Conservation (phyloP, 768 basidiomycete species). For the Serpula lacrymans region DNA sequence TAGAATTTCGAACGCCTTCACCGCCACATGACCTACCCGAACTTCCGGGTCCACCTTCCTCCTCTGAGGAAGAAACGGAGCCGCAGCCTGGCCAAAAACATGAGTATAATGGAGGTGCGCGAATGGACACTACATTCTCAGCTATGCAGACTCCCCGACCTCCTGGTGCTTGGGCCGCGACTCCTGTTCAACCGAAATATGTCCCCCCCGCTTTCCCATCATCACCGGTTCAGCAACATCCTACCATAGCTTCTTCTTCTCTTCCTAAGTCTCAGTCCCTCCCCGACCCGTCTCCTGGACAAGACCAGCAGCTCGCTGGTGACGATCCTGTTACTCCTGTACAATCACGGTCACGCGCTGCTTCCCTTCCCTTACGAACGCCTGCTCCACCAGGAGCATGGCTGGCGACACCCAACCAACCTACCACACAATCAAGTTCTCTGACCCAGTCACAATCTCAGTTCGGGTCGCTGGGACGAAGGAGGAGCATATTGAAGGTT, state of each 20-base stretch:
- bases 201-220: conserved; percentile 7
- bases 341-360: conserved; percentile 46
- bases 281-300: conserved; percentile 9
- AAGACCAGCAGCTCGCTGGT: conserved; percentile 23
- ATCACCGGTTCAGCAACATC: conserved; percentile 23
- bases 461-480: conserved; percentile 31
- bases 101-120: conserved; percentile 12
- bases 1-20: conserved; percentile 59
- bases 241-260: conserved; percentile 19
- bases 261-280: conserved; percentile 14
- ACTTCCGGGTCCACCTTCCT: conserved; percentile 63
- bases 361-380: conserved; percentile 47
- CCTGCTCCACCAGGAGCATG: conserved; percentile 72
- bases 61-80: conserved; percentile 45
- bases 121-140: conserved; percentile 23
- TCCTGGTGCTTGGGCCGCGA: conserved; percentile 44
- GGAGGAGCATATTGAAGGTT: conserved; percentile 66
- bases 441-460: conserved; percentile 23
- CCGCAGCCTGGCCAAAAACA: conserved; percentile 17
- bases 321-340: conserved; percentile 45
- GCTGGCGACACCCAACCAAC: conserved; percentile 51
- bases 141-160: conserved; percentile 43
- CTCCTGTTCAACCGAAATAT: conserved; percentile 28
- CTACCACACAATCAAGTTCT: conserved; percentile 12
- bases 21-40: conserved; percentile 62